These are phyloP conservation scores for Phytophthora idaei DNA, from an alignment of 352 stramenopile species.

Conservation along the genomic window DNA sequence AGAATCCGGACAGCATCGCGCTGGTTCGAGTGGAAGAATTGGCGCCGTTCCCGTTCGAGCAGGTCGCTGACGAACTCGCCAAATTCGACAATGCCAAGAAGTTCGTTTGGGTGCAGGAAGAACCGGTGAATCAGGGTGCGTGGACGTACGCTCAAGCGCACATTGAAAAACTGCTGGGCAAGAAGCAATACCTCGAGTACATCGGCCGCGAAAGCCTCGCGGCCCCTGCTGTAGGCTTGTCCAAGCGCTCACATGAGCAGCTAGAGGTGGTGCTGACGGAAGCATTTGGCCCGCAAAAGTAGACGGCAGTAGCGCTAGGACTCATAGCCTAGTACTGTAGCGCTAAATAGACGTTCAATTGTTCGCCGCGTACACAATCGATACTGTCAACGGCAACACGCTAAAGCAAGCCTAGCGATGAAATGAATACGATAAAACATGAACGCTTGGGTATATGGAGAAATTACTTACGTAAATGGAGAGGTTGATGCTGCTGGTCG, in stretches of 20 bases:
- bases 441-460: constrained; percentile 16
- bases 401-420: neutral
- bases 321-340: neutral
- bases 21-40: constrained; percentile 84
- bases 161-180: constrained; percentile 72
- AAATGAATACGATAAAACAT: neutral
- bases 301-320: constrained; percentile 9
- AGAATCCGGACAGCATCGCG: constrained; percentile 54
- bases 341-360: constrained; percentile 8
- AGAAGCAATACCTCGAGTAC: constrained; percentile 65
- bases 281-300: constrained; percentile 54
- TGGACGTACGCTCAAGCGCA: constrained; percentile 77
- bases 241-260: constrained; percentile 72
- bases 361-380: neutral
- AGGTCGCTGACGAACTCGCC: constrained; percentile 56
- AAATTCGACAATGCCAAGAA: constrained; percentile 71
- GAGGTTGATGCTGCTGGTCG: neutral
- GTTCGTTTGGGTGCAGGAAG: constrained; percentile 84
- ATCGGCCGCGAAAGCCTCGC: constrained; percentile 79
- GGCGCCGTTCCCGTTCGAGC: constrained; percentile 84
- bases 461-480: constrained; percentile 21
- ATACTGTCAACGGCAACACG: neutral
- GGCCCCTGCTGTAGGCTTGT: constrained; percentile 72
- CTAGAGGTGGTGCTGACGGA: constrained; percentile 66
- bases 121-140: constrained; percentile 81